These are phyloP conservation scores for Sinapis alba DNA, from an alignment of 441 rosid genomes.

Conservation along the genomic window DNA sequence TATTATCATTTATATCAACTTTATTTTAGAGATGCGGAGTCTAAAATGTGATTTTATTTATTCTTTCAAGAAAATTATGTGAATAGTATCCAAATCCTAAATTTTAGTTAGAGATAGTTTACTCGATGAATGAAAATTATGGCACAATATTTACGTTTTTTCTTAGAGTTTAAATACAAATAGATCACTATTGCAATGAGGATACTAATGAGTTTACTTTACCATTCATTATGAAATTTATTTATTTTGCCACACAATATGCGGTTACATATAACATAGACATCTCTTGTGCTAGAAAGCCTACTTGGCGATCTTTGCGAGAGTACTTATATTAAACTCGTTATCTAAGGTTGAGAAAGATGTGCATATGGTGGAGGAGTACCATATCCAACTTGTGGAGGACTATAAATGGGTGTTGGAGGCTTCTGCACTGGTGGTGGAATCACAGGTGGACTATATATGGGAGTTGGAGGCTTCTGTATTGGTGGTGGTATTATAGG, in stretches of 20 bases:
- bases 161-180: not conserved
- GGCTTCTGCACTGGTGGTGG: conserved; percentile 14
- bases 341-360: not conserved
- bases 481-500: not conserved
- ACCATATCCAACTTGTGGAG: conserved; percentile 34
- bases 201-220: not conserved
- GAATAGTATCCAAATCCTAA: not conserved
- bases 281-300: not conserved
- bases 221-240: conserved; percentile 22
- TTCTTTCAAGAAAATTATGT: not conserved
- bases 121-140: not conserved
- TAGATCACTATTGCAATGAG: not conserved
- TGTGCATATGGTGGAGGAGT: conserved; percentile 34
- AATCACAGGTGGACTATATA: not conserved
- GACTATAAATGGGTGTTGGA: conserved; percentile 23
- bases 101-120: not conserved
- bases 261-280: conserved; percentile 26
- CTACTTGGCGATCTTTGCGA: not conserved
- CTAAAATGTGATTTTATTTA: too few relatives aligned
- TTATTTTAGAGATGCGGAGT: not conserved
- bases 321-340: not conserved
- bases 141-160: not conserved
- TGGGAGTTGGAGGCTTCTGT: conserved; percentile 6
- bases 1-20: not conserved
- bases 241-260: conserved; percentile 25